Conservation (phyloP, 1,139 yeast species). For the Yamadazyma diospyri region DNA sequence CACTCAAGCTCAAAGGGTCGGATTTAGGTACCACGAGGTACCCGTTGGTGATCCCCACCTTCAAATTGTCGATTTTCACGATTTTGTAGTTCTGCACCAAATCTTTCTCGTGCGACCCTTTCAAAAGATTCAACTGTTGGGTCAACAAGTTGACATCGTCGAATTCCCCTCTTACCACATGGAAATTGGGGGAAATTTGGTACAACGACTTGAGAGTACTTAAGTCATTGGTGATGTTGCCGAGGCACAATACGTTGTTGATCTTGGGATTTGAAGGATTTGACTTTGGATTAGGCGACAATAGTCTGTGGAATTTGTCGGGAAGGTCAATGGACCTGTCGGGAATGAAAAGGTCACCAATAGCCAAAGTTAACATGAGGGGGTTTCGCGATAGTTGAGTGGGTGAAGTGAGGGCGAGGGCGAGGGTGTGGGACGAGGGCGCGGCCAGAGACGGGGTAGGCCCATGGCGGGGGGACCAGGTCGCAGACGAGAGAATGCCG, state of each 20-base stretch:
- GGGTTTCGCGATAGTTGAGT: no score
- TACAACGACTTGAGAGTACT: constrained; percentile 63
- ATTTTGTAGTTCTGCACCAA: constrained; percentile 57
- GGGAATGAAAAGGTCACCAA: constrained; percentile 89
- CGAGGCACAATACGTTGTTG: constrained; percentile 78
- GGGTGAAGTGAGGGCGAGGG: no score
- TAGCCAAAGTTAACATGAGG: constrained; percentile 76
- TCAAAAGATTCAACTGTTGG: constrained; percentile 30
- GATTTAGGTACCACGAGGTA: constrained; percentile 78
- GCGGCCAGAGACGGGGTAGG: no score
- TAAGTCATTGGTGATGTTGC: constrained; percentile 73
- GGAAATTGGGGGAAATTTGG: constrained; percentile 66
- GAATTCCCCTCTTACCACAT: constrained; percentile 78
- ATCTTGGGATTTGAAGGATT: constrained; percentile 62
- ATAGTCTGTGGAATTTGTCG: constrained; percentile 61
- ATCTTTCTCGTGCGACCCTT: constrained; percentile 8
- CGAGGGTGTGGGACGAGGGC: no score
- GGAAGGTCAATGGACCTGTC: constrained; percentile 69
- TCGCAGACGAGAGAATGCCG: no score
- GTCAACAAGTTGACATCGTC: constrained; percentile 36
- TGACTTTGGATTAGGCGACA: constrained; percentile 48
- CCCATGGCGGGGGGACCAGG: no score
- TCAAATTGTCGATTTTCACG: constrained; percentile 64
- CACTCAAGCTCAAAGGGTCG: constrained; percentile 80
- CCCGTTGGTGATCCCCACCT: constrained; percentile 85